phyloP scores from a whole-genome alignment of 768 basidiomycete species.

The Psilocybe cubensis region DNA sequence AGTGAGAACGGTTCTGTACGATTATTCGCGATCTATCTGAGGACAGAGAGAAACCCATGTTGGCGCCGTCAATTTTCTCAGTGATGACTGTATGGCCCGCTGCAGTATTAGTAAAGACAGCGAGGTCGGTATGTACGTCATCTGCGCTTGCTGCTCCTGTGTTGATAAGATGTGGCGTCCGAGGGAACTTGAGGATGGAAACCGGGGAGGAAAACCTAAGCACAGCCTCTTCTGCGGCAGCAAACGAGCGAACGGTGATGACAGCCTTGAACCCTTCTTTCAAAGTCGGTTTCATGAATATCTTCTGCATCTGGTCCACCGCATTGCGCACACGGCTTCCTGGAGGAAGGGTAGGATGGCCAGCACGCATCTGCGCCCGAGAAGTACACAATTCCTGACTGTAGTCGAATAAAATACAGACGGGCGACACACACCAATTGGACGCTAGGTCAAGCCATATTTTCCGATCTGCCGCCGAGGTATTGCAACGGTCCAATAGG shows the following conservation, averaged over 20 bases:
- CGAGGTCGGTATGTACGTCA: conserved; percentile 45
- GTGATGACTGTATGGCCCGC: conserved; percentile 51
- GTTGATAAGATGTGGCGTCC: conserved; percentile 62
- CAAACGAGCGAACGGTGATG: conserved; percentile 50
- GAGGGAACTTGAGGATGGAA: conserved; percentile 57
- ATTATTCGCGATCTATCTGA: conserved; percentile 46
- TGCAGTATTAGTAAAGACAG: conserved; percentile 10
- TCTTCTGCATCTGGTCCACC: conserved; percentile 53
- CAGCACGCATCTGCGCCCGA: conserved; percentile 57
- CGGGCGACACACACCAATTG: conserved; percentile 47
- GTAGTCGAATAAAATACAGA: conserved; percentile 63
- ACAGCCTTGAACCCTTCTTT: conserved; percentile 60
- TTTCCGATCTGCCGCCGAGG: conserved; percentile 47
- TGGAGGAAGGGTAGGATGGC: conserved; percentile 63
- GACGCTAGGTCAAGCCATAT: conserved; percentile 53
- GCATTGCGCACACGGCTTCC: conserved; percentile 58
- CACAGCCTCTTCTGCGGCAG: conserved; percentile 52
- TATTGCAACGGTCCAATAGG: conserved; percentile 63
- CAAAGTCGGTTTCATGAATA: conserved; percentile 46
- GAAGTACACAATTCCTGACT: conserved; percentile 49
- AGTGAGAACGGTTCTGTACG: conserved; percentile 68
- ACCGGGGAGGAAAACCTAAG: conserved; percentile 44
- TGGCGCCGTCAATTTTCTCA: conserved; percentile 70
- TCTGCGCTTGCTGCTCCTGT: conserved; percentile 59
- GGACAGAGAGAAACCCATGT: conserved; percentile 66